Base-by-base conservation (phyloP, 2,329 filamentous ascomycete species). In the Scedosporium dehoogii region DNA sequence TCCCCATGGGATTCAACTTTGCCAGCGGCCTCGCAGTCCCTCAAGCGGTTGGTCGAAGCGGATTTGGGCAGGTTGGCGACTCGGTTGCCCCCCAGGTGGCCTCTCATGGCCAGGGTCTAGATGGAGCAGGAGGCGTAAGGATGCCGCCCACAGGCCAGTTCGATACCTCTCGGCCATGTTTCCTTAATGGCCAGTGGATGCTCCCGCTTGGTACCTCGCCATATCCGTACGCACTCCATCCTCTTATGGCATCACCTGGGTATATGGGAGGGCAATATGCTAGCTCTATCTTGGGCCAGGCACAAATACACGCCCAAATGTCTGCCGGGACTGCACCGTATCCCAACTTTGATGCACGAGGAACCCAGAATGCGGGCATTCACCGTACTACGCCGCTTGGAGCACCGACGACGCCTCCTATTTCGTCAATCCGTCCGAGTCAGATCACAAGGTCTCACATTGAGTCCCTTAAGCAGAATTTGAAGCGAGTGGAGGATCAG, bases 381-480 rank as follows among this genome's bases (percentile, higher is more conserved):
- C 61, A 57, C 6, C 25, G 42, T 42, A 44, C 48, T 5, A 62
- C 53, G 6, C 48, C 29, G 12, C 14, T 63, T 64, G 61, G 62
- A 67, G 67, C 63, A 70, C 60, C 71, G 62, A 58, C 70, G 64
- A 68, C 68, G 51, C 77, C 79, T 12, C 82, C 79, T 2, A 74
- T 80, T 25, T 85, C 83, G n/a, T 85, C 83, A 6, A 86, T 86
- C 65, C 78, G 78, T 23, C 79, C 79, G 3, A 86, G 83, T 66
- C 81, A 84, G n/a, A 84, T 86, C 66, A 85, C 82, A 6, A 82
- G 75, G 68, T 82, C 81, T 66, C 83, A 86, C 66, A 78, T 86
- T 59, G 76, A 79, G 23, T 78, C 78, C n/a, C 74, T 87, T 64
- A 82, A 79, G 67, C 80, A 81, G 63, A 66, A 66, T 59, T 59